phyloP scores from a whole-genome alignment of 164 flowering plant species.

The Tetrastigma voinierianum region DNA sequence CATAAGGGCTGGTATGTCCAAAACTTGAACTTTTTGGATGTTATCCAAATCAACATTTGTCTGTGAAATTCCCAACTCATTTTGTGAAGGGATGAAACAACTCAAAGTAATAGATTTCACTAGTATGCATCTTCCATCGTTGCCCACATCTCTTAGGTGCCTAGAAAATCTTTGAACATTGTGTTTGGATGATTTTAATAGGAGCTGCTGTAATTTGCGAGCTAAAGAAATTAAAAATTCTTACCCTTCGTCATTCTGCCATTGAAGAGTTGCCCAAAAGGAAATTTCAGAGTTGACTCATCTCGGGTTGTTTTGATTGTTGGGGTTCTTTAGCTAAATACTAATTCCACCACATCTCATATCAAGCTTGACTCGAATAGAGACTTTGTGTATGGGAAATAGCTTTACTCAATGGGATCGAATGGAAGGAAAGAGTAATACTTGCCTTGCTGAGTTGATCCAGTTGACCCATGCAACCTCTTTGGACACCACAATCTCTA shows the following conservation, averaged over 20 bases:
- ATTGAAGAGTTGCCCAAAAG: conserved; percentile 11
- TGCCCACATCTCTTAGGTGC: background rate
- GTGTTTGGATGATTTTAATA: conserved; percentile 1
- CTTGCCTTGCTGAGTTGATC: conserved; percentile 14
- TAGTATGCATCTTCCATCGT: background rate
- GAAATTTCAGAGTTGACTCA: conserved; percentile 16
- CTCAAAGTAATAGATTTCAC: conserved; percentile 18
- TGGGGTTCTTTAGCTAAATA: conserved; percentile 1
- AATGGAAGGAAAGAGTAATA: conserved; percentile 5
- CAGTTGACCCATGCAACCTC: background rate
- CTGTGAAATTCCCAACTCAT: background rate
- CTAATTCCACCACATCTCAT: conserved; percentile 12
- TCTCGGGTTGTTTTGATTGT: conserved; percentile 13
- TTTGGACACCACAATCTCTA: background rate
- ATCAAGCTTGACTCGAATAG: conserved; percentile 14
- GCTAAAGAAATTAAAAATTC: conserved; percentile 15
- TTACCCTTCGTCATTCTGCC: background rate
- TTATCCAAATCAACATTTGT: accelerated
- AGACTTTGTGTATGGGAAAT: conserved; percentile 17
- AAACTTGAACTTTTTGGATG: conserved; percentile 1
- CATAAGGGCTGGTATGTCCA: conserved; percentile 11
- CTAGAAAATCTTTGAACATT: conserved; percentile 15
- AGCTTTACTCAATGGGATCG: conserved; percentile 11
- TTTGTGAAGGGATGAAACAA: conserved; percentile 12
- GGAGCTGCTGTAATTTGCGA: conserved; percentile 4